Base-by-base conservation (phyloP, 148 eudicot genomes). In the Chenopodium suecicum region DNA sequence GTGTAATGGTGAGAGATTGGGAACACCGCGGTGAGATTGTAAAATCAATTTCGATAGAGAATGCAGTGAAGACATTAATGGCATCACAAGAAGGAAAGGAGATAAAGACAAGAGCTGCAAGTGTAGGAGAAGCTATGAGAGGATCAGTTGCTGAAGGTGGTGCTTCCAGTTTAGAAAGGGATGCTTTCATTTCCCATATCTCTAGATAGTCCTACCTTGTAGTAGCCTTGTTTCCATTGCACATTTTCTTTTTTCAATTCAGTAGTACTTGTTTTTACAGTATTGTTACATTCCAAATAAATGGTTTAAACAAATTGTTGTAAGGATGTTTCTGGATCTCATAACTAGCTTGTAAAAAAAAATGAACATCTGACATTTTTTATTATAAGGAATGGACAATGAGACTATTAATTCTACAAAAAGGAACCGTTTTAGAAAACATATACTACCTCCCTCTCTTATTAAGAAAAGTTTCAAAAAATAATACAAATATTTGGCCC, bases 1-100 rank as follows among this genome's bases (percentile, higher is more conserved):
- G 91, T 0, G 0, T 85, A 7, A 41, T 74, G 14, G 84, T 91
- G 12, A 86, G 68, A 68, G 89, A 90, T 19, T 90, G 92, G 94
- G 62, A 10, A 19, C 44, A 68, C 1, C 44, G 88, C 3, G 50
- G 56, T 6, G 86, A 87, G 75, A 1, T 86, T 41, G 87, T 88
- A 20, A 50, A 54, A 29, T 64, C 89, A 6, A 13, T 3, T 2
- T 73, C 22, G 0, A 70, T 91, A 6, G 78, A 82, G n/a, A 29
- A 73, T 16, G 89, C 74, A 11, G 87, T 91, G n/a, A 87, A 25
- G 54, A 82, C 74, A 19, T 72, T 91, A 80, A 81, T 90, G 88
- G 85, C 58, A n/a, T 78, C 88, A 16, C 46, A 78, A 6, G 88
- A 88, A 82, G 94, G 92, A 11, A 81, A 76, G 0, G 87, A 84